A percentile compares a stretch with the other conserved stretches of the same genome.
Conservation (phyloP, 305 asterid species). For the Fraxinus angustifolia region DNA sequence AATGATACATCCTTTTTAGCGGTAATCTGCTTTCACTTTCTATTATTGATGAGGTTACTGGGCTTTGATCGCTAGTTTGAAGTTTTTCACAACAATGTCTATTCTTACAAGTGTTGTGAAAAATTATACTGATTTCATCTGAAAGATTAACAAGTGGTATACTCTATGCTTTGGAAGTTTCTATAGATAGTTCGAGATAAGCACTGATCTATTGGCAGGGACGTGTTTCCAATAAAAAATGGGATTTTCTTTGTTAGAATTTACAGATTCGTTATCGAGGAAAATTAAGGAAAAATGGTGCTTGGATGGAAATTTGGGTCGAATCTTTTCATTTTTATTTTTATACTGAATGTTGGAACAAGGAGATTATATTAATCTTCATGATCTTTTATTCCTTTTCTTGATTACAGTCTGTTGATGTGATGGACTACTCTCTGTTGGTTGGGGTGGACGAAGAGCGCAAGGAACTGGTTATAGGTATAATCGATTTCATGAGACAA, state of each 20-base stretch:
- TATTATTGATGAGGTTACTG: background rate
- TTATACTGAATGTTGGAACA: background rate
- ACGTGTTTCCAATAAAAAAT: background rate
- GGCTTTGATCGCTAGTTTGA: background rate
- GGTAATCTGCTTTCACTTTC: constrained; percentile 38
- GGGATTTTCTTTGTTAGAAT: background rate
- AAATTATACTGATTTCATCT: background rate
- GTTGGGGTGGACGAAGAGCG: constrained; percentile 86
- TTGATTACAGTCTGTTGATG: constrained; percentile 67
- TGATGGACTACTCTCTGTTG: constrained; percentile 91
- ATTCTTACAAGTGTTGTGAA: background rate
- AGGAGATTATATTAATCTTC: background rate
- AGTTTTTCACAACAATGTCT: background rate
- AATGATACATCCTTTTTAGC: constrained; percentile 89
- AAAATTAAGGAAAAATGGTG: background rate
- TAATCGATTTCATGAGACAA: constrained; percentile 90
- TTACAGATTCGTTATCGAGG: background rate
- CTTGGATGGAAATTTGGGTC: background rate
- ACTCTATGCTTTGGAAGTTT: background rate
- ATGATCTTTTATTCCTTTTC: background rate
- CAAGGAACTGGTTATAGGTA: constrained; percentile 83
- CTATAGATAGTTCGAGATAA: background rate
- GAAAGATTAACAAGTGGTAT: background rate
- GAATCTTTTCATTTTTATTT: background rate
- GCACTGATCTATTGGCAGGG: background rate